These are phyloP conservation scores for Penium margaritaceum DNA, from an alignment of 139 green algal species.

Conservation along the genomic window DNA sequence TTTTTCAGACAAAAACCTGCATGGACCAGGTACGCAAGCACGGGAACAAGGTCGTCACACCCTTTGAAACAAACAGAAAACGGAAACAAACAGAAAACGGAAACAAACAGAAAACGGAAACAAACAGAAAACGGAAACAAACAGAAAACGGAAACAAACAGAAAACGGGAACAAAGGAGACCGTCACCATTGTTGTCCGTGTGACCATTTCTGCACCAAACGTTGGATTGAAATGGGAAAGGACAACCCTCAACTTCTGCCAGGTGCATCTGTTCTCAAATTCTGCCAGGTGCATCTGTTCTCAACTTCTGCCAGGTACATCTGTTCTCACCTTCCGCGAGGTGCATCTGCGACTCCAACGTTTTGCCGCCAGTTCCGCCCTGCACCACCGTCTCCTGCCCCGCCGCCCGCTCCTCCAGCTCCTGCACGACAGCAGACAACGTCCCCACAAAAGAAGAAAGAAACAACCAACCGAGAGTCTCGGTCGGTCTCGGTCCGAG, in stretches of 20 bases:
- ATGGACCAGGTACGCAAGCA: background rate
- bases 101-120: background rate
- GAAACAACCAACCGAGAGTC: too few relatives aligned
- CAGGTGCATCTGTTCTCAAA: too few relatives aligned
- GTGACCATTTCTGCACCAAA: too few relatives aligned
- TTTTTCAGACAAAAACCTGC: background rate
- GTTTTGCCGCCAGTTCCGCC: slow-evolving; percentile 40
- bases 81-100: background rate
- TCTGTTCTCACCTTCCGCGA: slow-evolving; percentile 32
- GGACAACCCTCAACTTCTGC: background rate
- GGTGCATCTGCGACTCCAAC: slow-evolving; percentile 33
- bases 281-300: too few relatives aligned
- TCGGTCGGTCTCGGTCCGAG: too few relatives aligned
- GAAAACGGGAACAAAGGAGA: too few relatives aligned
- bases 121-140: background rate
- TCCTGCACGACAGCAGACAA: too few relatives aligned
- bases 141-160: too few relatives aligned
- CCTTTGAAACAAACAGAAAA: background rate
- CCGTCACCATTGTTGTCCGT: too few relatives aligned
- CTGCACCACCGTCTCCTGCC: slow-evolving; percentile 42
- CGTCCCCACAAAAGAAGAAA: too few relatives aligned
- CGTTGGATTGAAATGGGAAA: background rate
- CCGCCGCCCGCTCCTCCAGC: slow-evolving; percentile 25
- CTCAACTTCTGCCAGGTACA: background rate
- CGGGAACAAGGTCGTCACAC: background rate